phyloP scores from a whole-genome alignment of 129 eudicot species.

The Scalesia atractyloides region DNA sequence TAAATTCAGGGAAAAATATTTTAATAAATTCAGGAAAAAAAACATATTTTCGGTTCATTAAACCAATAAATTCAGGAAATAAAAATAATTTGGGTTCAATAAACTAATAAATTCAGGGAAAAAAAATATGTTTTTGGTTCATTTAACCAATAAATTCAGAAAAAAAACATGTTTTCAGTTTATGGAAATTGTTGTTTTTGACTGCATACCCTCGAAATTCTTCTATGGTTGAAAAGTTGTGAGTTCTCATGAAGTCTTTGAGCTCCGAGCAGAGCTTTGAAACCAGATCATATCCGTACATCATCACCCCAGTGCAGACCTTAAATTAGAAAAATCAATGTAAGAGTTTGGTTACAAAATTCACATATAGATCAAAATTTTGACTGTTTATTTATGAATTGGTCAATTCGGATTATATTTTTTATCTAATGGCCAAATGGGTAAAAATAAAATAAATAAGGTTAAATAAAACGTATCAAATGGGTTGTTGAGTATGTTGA shows the following conservation, averaged over 20 bases:
- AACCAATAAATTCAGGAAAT: too few species aligned
- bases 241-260: constrained; percentile 90
- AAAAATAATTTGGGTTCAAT: too few species aligned
- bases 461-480: background rate
- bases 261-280: constrained; percentile 84
- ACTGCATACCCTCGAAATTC: constrained; percentile 90
- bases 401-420: background rate
- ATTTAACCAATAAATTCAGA: too few species aligned
- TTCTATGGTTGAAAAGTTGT: constrained; percentile 87
- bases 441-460: background rate
- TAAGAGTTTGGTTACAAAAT: background rate
- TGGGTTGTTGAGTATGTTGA: background rate
- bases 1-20: too few species aligned
- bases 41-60: too few species aligned
- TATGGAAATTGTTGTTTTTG: background rate
- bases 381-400: background rate
- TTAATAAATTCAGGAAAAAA: too few species aligned
- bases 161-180: background rate
- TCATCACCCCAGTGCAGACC: constrained; percentile 99
- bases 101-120: too few species aligned
- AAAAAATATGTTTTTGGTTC: too few species aligned
- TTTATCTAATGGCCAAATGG: background rate
- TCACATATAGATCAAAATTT: background rate
- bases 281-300: constrained; percentile 88
- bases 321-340: constrained; percentile 25